These are phyloP conservation scores for Porphyrellus sp. DNA, from an alignment of 1,284 basidiomycete species.

Conservation along the genomic window DNA sequence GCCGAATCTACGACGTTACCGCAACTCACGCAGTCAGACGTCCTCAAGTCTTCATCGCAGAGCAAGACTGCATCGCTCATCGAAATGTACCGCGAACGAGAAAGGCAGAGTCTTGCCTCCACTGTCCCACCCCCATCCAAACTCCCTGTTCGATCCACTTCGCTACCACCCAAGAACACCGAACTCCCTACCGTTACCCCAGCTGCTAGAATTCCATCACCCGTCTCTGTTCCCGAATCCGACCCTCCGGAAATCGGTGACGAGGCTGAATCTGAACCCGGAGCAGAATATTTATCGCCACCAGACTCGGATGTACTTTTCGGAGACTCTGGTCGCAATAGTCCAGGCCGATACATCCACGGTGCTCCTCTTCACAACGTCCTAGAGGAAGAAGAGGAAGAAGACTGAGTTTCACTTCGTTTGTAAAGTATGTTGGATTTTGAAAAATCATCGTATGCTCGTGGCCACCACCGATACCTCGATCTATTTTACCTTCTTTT, in stretches of 20 bases:
- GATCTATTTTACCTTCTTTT: constrained; percentile 8
- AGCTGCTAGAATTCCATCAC: constrained; percentile 15
- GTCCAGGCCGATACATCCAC: constrained; percentile 77
- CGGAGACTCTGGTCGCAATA: constrained; percentile 52
- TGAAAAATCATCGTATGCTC: constrained; percentile 9
- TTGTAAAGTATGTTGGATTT: constrained; percentile 27
- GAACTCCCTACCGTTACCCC: constrained; percentile 3
- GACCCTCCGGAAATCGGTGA: constrained; percentile 20
- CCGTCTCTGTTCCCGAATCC: constrained; percentile 13
- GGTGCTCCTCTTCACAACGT: constrained; percentile 87
- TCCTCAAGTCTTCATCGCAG: constrained; percentile 23
- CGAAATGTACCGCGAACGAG: constrained; percentile 77
- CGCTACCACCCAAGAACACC: constrained; percentile 11
- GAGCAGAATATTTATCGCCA: constrained; percentile 28
- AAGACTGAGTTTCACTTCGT: constrained; percentile 36
- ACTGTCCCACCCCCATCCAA: constrained; percentile 36
- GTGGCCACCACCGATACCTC: constrained; percentile 31
- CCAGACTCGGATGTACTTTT: constrained; percentile 33
- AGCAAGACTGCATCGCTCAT: constrained; percentile 74
- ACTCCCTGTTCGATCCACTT: constrained; percentile 35
- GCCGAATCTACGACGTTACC: constrained; percentile 34
- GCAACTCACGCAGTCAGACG: constrained; percentile 19
- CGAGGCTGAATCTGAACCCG: constrained; percentile 17
- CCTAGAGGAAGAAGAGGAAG: constrained; percentile 77
- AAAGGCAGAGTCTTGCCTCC: constrained; percentile 39